Evolutionary conservation across 495 filamentous ascomycete genomes (phyloP).

Genomic region (Aspergillus egyptiacus): DNA sequence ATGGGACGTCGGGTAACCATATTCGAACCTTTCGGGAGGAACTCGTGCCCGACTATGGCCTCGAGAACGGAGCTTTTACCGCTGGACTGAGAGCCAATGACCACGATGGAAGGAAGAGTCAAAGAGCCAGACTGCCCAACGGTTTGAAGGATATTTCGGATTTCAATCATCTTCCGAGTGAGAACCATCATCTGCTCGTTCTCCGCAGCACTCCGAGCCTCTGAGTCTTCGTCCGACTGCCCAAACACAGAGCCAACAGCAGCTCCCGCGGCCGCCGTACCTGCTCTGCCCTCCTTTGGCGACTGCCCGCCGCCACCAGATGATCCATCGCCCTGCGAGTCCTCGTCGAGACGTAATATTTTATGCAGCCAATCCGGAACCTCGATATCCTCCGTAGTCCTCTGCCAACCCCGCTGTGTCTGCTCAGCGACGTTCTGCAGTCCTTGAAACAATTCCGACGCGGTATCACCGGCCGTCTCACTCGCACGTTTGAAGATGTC

Average conservation of each 20-base stretch:
- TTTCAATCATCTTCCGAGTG: slow-evolving; percentile 99
- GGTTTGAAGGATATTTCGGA: slow-evolving; percentile 79
- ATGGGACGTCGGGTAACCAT: slow-evolving; percentile 98
- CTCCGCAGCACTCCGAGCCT: slow-evolving; percentile 58
- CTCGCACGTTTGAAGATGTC: slow-evolving; percentile 68
- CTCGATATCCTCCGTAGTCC: slow-evolving; percentile 70
- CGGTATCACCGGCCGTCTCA: slow-evolving; percentile 60
- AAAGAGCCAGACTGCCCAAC: slow-evolving; percentile 86
- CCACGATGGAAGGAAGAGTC: slow-evolving; percentile 90
- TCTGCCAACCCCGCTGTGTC: slow-evolving; percentile 73
- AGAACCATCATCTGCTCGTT: slow-evolving; percentile 99
- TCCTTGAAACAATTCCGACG: slow-evolving; percentile 58
- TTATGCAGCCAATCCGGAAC: slow-evolving; percentile 83
- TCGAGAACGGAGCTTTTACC: slow-evolving; percentile 97
- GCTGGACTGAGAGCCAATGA: slow-evolving; percentile 96
- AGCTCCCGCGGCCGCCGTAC: slow-evolving; percentile 38
- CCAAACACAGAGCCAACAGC: slow-evolving; percentile 64
- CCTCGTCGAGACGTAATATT: slow-evolving; percentile 56
- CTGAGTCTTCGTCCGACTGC: slow-evolving; percentile 60
- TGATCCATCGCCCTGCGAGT: slow-evolving; percentile 33
- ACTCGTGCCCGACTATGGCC: slow-evolving; percentile 96
- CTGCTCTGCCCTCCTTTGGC: slow-evolving; percentile 59
- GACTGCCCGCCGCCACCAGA: slow-evolving; percentile 46
- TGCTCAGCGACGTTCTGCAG: slow-evolving; percentile 70
- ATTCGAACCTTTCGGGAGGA: slow-evolving; percentile 92